Base-by-base conservation (phyloP, 2,329 filamentous ascomycete species). In the Penicillium sp. region DNA sequence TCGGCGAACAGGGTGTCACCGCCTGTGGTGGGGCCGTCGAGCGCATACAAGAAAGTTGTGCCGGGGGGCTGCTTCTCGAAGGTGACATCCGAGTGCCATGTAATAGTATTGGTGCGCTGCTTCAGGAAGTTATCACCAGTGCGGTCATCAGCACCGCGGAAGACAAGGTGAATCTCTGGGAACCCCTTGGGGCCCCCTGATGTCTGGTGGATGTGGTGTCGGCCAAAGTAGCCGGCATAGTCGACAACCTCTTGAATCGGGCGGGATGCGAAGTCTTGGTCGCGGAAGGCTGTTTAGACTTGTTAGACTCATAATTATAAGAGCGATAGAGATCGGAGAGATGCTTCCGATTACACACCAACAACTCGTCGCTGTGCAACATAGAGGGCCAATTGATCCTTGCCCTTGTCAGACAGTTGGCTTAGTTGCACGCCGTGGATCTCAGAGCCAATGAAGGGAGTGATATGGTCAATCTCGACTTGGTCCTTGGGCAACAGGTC, bases 51-150 rank as follows among this genome's bases (percentile, higher is more conserved):
- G 75, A 96, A 95, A 0, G 92, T 96, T 0, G 91, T 96, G 31
- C 91, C 91, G 0, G 92, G 91, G 1, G 92, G 91, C 76, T 97
- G 92, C 64, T 84, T 79, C 78, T 96, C 92, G 70, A 95, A 96
- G 0, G 89, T 90, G 1, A 96, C 87, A 65, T 96, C 92, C 0
- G 87, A 90, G 76, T 96, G 92, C 91, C 91, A 96, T 8, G 90
- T 90, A 1, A 95, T 86, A 1, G 87, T 90, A 75, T 87, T 93
- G 4, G 89, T 92, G 23, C 89, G 83, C 46, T 84, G 84, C 53
- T 82, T 76, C 63, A 91, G 87, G 73, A 88, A 89, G 48, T 83
- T 79, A 21, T 82, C 76, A 21, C 80, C 82, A 2, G 79, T 82
- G 7, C 81, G 84, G 65, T 90, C 87, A 58, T 84, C 78, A 48